These are phyloP conservation scores for Kwoniella sp. DNA, from an alignment of 768 basidiomycete genomes.

Conservation along the genomic window DNA sequence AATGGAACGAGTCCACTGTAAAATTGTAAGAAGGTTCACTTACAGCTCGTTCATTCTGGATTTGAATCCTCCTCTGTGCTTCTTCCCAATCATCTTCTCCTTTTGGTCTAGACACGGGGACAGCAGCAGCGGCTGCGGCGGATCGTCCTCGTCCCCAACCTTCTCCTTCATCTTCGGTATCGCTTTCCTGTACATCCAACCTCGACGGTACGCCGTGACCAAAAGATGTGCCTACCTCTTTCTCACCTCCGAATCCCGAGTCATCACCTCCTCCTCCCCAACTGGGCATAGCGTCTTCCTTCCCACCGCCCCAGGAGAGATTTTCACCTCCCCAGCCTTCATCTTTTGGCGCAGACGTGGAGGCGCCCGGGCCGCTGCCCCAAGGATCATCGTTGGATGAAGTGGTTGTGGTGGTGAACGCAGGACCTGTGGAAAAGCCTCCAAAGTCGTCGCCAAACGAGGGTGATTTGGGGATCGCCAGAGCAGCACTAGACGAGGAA, in stretches of 20 bases:
- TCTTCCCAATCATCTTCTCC: slow-evolving; percentile 52
- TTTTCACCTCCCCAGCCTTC: slow-evolving; percentile 16
- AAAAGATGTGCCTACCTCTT: slow-evolving; percentile 7
- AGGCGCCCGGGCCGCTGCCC: neutral
- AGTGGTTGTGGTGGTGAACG: slow-evolving; percentile 3
- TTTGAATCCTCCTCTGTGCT: slow-evolving; percentile 42
- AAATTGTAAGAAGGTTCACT: slow-evolving; percentile 29
- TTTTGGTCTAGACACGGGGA: neutral
- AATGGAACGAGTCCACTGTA: no score
- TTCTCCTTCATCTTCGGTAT: slow-evolving; percentile 27
- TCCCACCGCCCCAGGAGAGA: slow-evolving; percentile 8
- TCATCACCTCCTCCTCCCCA: slow-evolving; percentile 6
- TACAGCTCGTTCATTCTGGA: slow-evolving; percentile 46
- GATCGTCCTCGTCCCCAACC: slow-evolving; percentile 34
- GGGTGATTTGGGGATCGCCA: slow-evolving; percentile 32
- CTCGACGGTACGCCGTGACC: neutral
- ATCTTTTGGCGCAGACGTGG: neutral
- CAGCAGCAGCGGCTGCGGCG: neutral
- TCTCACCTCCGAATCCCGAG: neutral
- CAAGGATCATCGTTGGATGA: slow-evolving; percentile 14
- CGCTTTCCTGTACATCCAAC: slow-evolving; percentile 17
- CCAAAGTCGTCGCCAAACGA: slow-evolving; percentile 41
- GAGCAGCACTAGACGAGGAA: neutral
- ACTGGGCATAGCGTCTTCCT: slow-evolving; percentile 1
- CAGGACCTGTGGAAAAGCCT: slow-evolving; percentile 25